Percentiles rank a stretch among this genome's conserved stretches.
Evolutionary conservation across 441 rosid species (phyloP).

Genomic region (Pelargonium cotyledonis): DNA sequence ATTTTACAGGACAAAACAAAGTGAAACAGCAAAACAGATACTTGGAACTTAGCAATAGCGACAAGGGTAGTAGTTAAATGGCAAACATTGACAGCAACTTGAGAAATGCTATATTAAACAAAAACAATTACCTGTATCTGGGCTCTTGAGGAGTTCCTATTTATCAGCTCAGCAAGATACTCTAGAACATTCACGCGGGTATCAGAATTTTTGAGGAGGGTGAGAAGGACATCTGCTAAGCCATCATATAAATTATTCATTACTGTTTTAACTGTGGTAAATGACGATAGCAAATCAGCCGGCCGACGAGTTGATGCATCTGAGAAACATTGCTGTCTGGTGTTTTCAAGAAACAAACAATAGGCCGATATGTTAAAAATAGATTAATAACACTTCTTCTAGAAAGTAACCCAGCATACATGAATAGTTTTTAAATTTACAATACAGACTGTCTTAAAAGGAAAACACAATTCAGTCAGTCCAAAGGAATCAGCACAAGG

Average conservation of each 20-base stretch:
- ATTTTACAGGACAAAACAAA: not conserved
- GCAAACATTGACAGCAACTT: conserved; percentile 6
- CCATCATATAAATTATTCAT: conserved; percentile 65
- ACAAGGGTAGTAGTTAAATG: not conserved
- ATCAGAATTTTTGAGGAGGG: conserved; percentile 59
- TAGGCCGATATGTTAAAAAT: not conserved
- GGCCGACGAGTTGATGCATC: conserved; percentile 71
- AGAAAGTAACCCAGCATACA: not conserved
- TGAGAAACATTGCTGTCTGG: conserved; percentile 92
- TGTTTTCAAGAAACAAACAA: conserved; percentile 22
- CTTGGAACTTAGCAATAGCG: not conserved
- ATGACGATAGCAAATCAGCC: conserved; percentile 77
- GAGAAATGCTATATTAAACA: not conserved
- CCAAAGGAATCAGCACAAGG: not conserved
- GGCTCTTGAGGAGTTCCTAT: conserved; percentile 76
- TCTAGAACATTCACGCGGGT: conserved; percentile 81
- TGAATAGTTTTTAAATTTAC: not conserved
- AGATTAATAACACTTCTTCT: not conserved
- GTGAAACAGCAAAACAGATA: not conserved
- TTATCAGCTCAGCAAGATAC: conserved; percentile 93
- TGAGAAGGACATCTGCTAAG: conserved; percentile 59
- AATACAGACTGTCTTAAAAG: not conserved
- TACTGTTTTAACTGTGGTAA: conserved; percentile 67
- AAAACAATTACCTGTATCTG: conserved; percentile 64
- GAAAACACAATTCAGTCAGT: not conserved